Conservation (phyloP, 2,329 filamentous ascomycete species). For the Xylariales sp. region DNA sequence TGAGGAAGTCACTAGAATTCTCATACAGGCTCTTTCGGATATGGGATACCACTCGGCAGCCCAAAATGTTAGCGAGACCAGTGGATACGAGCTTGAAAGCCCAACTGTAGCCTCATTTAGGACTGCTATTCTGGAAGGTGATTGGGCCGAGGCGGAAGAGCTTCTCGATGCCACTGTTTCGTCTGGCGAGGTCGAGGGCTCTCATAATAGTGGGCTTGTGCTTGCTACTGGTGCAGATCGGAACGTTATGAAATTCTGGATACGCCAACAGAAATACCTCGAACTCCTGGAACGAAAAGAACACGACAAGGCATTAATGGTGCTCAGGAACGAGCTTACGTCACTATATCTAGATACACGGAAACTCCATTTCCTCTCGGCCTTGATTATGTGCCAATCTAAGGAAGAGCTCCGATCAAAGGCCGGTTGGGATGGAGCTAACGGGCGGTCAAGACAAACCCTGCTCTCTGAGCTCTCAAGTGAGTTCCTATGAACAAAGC, state of each 20-base stretch:
- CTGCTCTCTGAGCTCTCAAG: slow-evolving; percentile 86
- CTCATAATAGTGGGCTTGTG: slow-evolving; percentile 70
- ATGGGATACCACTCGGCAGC: slow-evolving; percentile 87
- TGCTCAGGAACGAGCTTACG: slow-evolving; percentile 89
- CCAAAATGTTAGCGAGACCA: slow-evolving; percentile 78
- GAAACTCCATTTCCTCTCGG: slow-evolving; percentile 85
- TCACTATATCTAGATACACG: slow-evolving; percentile 83
- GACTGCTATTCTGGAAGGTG: slow-evolving; percentile 79
- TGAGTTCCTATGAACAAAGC: slow-evolving; percentile 57
- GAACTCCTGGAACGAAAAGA: slow-evolving; percentile 86
- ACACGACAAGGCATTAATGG: slow-evolving; percentile 77
- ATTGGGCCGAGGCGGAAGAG: slow-evolving; percentile 87
- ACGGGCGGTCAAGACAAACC: slow-evolving; percentile 76
- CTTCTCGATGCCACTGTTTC: slow-evolving; percentile 72
- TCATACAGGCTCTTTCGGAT: slow-evolving; percentile 91
- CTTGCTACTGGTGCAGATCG: slow-evolving; percentile 80
- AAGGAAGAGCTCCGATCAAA: slow-evolving; percentile 79
- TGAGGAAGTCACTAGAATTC: slow-evolving; percentile 90
- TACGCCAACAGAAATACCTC: slow-evolving; percentile 94
- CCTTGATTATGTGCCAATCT: slow-evolving; percentile 88
- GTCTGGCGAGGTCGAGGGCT: slow-evolving; percentile 49
- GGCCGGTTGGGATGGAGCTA: slow-evolving; percentile 86
- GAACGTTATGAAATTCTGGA: slow-evolving; percentile 84
- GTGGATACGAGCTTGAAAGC: slow-evolving; percentile 88
- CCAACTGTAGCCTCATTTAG: slow-evolving; percentile 88